Percentiles rank a stretch among this genome's conserved stretches.
Conservation (phyloP, 2,329 filamentous ascomycete genomes). For the Beauveria australis region DNA sequence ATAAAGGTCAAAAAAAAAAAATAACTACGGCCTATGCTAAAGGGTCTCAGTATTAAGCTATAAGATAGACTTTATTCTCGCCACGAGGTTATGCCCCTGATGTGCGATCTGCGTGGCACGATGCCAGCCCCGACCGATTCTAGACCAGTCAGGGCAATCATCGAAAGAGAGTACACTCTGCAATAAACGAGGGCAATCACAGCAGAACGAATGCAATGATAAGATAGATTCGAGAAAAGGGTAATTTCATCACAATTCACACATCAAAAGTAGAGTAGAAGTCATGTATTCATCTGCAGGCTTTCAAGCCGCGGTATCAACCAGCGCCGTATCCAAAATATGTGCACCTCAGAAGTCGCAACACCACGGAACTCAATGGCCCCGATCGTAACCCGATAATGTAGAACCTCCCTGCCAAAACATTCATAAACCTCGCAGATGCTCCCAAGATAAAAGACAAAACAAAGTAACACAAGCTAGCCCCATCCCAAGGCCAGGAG, state of each 20-base stretch:
- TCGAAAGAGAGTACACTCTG: no score
- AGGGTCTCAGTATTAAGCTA: no score
- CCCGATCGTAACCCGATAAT: slow-evolving; percentile 9
- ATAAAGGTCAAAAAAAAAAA: background rate
- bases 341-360: slow-evolving; percentile 7
- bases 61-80: no score
- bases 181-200: no score
- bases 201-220: no score
- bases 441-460: slow-evolving; percentile 20
- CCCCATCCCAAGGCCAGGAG: background rate
- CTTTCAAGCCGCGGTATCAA: slow-evolving; percentile 12
- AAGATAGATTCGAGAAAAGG: no score
- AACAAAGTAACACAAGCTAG: slow-evolving; percentile 19
- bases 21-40: no score
- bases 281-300: slow-evolving; percentile 13
- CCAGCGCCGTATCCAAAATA: slow-evolving; percentile 10
- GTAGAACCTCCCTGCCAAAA: slow-evolving; percentile 8
- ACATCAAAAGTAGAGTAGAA: slow-evolving; percentile 1
- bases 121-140: no score
- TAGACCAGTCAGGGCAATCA: no score
- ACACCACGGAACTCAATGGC: slow-evolving; percentile 9
- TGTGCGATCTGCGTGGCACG: no score
- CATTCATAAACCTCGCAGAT: slow-evolving; percentile 18
- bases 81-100: no score
- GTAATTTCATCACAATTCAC: no score